These are phyloP conservation scores for Biancaea sappan DNA, from an alignment of 306 rosid species.

Conservation along the genomic window DNA sequence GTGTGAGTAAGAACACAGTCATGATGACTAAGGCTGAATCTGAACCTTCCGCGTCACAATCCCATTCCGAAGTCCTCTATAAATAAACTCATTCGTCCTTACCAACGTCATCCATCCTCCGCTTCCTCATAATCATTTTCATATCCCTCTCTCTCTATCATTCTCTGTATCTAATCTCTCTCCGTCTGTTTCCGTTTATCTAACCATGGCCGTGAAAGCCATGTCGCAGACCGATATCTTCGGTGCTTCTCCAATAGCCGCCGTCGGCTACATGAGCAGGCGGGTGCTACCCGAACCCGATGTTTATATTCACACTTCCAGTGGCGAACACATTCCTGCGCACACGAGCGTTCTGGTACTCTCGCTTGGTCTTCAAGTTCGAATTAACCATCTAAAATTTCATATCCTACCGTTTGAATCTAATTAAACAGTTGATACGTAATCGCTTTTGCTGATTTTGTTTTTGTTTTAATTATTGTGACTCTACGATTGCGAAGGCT, in stretches of 20 bases:
- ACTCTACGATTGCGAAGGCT: constrained; percentile 45
- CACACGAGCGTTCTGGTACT: constrained; percentile 72
- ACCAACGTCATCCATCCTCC: too few species aligned
- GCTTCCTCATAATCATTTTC: neutral
- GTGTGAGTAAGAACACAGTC: neutral
- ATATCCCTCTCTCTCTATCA: neutral
- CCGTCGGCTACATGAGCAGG: constrained; percentile 15
- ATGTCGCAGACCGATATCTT: neutral
- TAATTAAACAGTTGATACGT: neutral
- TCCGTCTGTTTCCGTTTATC: neutral
- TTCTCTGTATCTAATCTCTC: too few species aligned
- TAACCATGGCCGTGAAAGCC: constrained; percentile 32
- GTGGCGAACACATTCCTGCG: constrained; percentile 69
- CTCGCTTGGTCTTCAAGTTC: neutral
- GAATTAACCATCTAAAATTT: neutral
- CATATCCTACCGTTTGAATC: neutral
- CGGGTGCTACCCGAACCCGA: constrained; percentile 72
- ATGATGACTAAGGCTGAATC: neutral
- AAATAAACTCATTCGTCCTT: too few species aligned
- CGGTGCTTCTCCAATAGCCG: neutral
- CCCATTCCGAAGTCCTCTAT: neutral
- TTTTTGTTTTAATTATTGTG: too few species aligned
- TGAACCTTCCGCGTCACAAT: constrained; percentile 7
- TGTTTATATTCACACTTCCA: constrained; percentile 64
- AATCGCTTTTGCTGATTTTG: neutral